These are phyloP conservation scores for Strobilomyces echinocephalus DNA, from an alignment of 768 basidiomycete species.

Conservation along the genomic window DNA sequence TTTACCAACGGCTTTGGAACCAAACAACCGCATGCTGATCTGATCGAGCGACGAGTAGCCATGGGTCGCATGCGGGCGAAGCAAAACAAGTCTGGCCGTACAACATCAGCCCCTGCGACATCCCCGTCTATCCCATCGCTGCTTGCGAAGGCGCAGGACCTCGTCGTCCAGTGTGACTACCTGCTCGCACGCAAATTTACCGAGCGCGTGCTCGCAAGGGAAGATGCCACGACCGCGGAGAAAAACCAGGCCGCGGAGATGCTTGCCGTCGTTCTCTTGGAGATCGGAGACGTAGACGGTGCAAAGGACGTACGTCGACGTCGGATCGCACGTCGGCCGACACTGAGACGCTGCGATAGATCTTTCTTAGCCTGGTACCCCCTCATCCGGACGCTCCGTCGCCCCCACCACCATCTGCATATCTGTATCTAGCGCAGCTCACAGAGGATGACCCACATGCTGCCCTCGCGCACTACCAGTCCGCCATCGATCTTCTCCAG, in stretches of 20 bases:
- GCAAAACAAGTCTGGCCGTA: conserved; percentile 25
- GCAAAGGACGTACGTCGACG: conserved; percentile 58
- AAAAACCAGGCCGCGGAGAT: conserved; percentile 75
- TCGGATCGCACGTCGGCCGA: neutral
- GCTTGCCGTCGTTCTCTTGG: conserved; percentile 72
- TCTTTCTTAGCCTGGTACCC: conserved; percentile 56
- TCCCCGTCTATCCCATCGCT: conserved; percentile 50
- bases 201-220: conserved; percentile 59
- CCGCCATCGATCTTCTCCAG: conserved; percentile 69
- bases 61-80: conserved; percentile 58
- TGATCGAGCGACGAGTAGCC: conserved; percentile 39
- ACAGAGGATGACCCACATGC: conserved; percentile 69
- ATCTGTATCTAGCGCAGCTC: conserved; percentile 87
- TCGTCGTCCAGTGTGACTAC: conserved; percentile 82
- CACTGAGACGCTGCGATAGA: conserved; percentile 36
- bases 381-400: conserved; percentile 56
- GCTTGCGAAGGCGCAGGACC: conserved; percentile 72
- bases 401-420: conserved; percentile 66
- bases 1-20: conserved; percentile 14
- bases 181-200: conserved; percentile 73
- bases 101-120: conserved; percentile 9
- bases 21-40: conserved; percentile 15
- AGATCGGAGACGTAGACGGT: conserved; percentile 68
- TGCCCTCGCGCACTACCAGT: conserved; percentile 72
- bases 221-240: conserved; percentile 36